phyloP scores from a whole-genome alignment of 176 grass and related monocot genomes.

The Oryza meyeriana region DNA sequence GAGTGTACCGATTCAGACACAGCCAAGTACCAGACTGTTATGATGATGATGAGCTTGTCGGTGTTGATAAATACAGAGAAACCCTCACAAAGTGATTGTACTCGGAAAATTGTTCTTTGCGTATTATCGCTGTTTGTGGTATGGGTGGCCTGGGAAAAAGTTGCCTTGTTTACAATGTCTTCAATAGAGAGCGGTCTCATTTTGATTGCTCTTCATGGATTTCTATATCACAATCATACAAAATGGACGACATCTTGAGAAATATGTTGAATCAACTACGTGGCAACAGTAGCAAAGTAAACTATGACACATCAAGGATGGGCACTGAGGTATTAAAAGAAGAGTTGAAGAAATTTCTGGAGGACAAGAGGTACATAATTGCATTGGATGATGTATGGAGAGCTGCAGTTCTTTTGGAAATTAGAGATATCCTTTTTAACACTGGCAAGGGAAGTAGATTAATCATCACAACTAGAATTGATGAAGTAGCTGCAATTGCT shows the following conservation, averaged over 20 bases:
- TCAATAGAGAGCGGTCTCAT: neutral
- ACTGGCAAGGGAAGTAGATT: conserved; percentile 27
- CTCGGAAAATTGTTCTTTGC: neutral
- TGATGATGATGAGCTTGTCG: conserved; percentile 38
- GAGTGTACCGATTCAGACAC: neutral
- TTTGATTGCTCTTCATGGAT: conserved; percentile 22
- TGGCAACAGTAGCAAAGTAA: neutral
- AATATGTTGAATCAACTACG: conserved; percentile 14
- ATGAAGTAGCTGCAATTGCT: conserved; percentile 28
- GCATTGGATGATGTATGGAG: neutral
- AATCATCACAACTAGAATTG: conserved; percentile 34
- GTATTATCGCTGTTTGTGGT: conserved; percentile 41
- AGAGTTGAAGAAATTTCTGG: neutral
- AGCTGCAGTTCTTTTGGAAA: neutral
- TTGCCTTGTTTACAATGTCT: conserved; percentile 36
- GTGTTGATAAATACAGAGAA: conserved; percentile 27
- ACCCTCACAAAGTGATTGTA: conserved; percentile 12
- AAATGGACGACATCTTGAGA: conserved; percentile 7
- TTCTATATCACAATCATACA: conserved; percentile 38
- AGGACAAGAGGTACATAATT: neutral
- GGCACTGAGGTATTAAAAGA: neutral
- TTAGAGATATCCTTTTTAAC: conserved; percentile 14
- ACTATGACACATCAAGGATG: neutral
- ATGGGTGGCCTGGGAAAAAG: conserved; percentile 59
- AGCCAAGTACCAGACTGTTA: too few species aligned